Base-by-base conservation (phyloP, 2,329 filamentous ascomycete genomes). In the Pyricularia pennisetigena region DNA sequence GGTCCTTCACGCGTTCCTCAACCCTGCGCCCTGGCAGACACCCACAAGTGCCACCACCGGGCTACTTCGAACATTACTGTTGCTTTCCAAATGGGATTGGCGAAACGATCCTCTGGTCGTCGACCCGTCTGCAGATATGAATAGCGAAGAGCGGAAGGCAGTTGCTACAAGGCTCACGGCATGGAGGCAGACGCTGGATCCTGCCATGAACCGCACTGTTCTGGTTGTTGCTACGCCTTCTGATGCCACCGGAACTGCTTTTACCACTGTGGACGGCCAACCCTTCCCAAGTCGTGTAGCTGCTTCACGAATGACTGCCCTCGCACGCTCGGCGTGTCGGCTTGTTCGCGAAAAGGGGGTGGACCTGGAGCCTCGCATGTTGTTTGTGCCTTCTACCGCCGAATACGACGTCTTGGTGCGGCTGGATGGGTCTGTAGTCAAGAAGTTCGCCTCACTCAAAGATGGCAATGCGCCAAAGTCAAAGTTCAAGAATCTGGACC, bases 41-140 rank as follows among this genome's bases (percentile, higher is more conserved):
- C 94, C 96, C 0, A 90, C 90, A 0, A 94, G 90, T 72, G 83
- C 90, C 10, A 88, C 88, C 73, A 90, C 90, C 0, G 95, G 92
- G 4, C 94, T 99, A 75, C 79, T 97, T 30, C 88, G 94, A 26
- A 91, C 92, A 0, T 81, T 99, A 1, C 81, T 89, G 35, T 90
- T 94, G 76, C 82, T 99, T 16, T 88, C 93, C 1, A 85, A 88
- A 61, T 99, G 95, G 93, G 93, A 98, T 76, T 99, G 95, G 95
- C 87, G 91, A 30, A 83, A 88, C 8, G 89, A 93, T 67, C 91
- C 95, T 1, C 82, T 98, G 35, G 83, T 97, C 41, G 83, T 97
- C 29, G 93, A 97, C 76, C 85, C 92, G 29, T 85, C 87, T 12
- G 85, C 83, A 70, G 85, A 88, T 16, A 82, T 96, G 74, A 85